These are phyloP conservation scores for Plasmodium gaboni DNA, from an alignment of 169 alveolate species.

Conservation along the genomic window DNA sequence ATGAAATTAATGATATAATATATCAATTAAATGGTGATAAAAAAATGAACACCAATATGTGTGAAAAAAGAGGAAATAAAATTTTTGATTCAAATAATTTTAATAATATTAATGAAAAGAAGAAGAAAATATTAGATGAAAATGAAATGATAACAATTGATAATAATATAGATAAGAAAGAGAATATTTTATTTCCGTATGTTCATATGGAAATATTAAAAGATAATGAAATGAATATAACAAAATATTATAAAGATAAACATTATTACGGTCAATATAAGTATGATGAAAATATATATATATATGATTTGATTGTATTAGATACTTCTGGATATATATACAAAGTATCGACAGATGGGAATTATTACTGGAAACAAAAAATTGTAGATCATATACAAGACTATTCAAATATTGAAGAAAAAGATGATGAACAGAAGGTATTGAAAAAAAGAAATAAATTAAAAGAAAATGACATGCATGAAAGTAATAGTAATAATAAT, in stretches of 20 bases:
- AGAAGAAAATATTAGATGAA: slow-evolving; percentile 13
- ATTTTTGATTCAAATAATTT: slow-evolving; percentile 14
- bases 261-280: slow-evolving; percentile 54
- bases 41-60: slow-evolving; percentile 1
- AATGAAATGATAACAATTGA: neutral
- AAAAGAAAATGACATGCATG: neutral
- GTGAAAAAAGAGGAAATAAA: slow-evolving; percentile 23
- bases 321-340: slow-evolving; percentile 72
- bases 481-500: slow-evolving; percentile 21
- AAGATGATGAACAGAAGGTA: neutral
- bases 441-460: slow-evolving; percentile 29
- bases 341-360: slow-evolving; percentile 74
- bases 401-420: slow-evolving; percentile 24
- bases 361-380: slow-evolving; percentile 59
- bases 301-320: slow-evolving; percentile 43
- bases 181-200: slow-evolving; percentile 56
- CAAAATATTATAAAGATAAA: slow-evolving; percentile 36
- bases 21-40: neutral
- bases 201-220: neutral
- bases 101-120: neutral
- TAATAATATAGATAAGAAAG: slow-evolving; percentile 20
- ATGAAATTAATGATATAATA: neutral
- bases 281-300: slow-evolving; percentile 37
- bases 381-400: slow-evolving; percentile 42
- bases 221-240: slow-evolving; percentile 23